Percentiles rank a stretch among this genome's conserved stretches.
These are phyloP conservation scores for Trichoderma sp. DNA, from an alignment of 2,329 filamentous ascomycete genomes.

Conservation along the genomic window DNA sequence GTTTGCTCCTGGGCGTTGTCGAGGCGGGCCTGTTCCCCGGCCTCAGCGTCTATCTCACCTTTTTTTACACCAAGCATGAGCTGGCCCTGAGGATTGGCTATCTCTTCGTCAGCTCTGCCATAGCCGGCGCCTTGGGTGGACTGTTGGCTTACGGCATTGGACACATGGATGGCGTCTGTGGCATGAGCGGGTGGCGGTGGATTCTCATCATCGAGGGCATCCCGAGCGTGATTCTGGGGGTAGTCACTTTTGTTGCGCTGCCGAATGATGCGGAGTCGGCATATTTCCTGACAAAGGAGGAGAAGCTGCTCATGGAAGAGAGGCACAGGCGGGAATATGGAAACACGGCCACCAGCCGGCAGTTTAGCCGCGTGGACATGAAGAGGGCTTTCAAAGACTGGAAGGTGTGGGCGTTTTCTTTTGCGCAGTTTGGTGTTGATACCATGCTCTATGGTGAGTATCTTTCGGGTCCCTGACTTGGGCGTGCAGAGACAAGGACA, in stretches of 20 bases:
- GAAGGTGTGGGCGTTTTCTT: slow-evolving; percentile 72
- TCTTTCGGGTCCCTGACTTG: background rate
- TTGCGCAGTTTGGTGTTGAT: slow-evolving; percentile 71
- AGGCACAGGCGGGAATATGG: slow-evolving; percentile 47
- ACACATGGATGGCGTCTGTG: slow-evolving; percentile 67
- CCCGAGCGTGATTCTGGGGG: slow-evolving; percentile 44
- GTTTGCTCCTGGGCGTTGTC: slow-evolving; percentile 67
- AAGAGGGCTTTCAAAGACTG: slow-evolving; percentile 69
- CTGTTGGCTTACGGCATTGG: slow-evolving; percentile 74
- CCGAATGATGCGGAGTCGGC: slow-evolving; percentile 52
- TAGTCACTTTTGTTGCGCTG: slow-evolving; percentile 39
- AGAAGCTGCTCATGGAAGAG: slow-evolving; percentile 65
- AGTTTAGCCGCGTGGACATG: slow-evolving; percentile 62
- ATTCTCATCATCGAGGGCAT: slow-evolving; percentile 61
- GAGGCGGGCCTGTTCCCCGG: slow-evolving; percentile 73
- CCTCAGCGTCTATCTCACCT: slow-evolving; percentile 67
- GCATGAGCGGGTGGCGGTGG: slow-evolving; percentile 71
- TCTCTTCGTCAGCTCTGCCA: slow-evolving; percentile 69
- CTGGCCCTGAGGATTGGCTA: slow-evolving; percentile 72
- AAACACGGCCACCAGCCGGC: slow-evolving; percentile 47
- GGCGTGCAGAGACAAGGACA: background rate
- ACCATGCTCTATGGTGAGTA: slow-evolving; percentile 68
- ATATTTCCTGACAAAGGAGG: slow-evolving; percentile 58
- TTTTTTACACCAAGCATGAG: slow-evolving; percentile 75
- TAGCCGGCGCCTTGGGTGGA: slow-evolving; percentile 72